A percentile compares a stretch with the other conserved stretches of the same genome.
Evolutionary conservation across 495 filamentous ascomycete species (phyloP).

Genomic region (Lepidopterella palustris): DNA sequence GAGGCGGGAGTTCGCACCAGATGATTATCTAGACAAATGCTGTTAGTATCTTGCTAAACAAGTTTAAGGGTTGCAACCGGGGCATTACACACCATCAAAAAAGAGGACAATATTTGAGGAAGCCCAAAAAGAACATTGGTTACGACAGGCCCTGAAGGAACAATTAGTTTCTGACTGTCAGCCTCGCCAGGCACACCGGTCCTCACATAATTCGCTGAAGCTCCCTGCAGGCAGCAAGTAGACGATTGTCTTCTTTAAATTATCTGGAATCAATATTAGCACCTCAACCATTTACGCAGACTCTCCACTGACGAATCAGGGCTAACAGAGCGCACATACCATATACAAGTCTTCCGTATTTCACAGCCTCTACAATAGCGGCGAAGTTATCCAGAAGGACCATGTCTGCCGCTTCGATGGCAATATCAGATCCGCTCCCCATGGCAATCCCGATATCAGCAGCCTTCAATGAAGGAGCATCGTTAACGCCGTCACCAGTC

Average conservation of each 20-base stretch:
- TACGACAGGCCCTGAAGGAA: slow-evolving; percentile 48
- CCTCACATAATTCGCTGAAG: slow-evolving; percentile 58
- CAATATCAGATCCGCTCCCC: slow-evolving; percentile 51
- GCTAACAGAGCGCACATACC: slow-evolving; percentile 18
- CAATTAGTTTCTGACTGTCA: not conserved
- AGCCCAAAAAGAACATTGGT: slow-evolving; percentile 62
- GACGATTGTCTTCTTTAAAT: slow-evolving; percentile 50
- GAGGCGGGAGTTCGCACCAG: not conserved
- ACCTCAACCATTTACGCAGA: too few species aligned
- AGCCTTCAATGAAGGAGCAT: slow-evolving; percentile 51
- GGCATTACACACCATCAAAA: slow-evolving; percentile 48
- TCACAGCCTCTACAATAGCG: slow-evolving; percentile 60
- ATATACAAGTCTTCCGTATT: slow-evolving; percentile 53
- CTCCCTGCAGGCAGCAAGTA: slow-evolving; percentile 57
- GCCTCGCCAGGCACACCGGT: not conserved
- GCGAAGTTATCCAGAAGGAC: slow-evolving; percentile 61
- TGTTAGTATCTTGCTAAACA: too few species aligned
- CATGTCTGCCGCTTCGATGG: slow-evolving; percentile 66
- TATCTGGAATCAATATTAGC: slow-evolving; percentile 31
- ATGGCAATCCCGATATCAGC: slow-evolving; percentile 51
- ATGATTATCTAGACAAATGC: not conserved
- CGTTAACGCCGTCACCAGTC: slow-evolving; percentile 56
- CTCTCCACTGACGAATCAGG: too few species aligned
- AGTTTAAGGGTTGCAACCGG: too few species aligned
- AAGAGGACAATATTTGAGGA: slow-evolving; percentile 59